phyloP scores from a whole-genome alignment of 768 basidiomycete species.

The Mycena vitilis region DNA sequence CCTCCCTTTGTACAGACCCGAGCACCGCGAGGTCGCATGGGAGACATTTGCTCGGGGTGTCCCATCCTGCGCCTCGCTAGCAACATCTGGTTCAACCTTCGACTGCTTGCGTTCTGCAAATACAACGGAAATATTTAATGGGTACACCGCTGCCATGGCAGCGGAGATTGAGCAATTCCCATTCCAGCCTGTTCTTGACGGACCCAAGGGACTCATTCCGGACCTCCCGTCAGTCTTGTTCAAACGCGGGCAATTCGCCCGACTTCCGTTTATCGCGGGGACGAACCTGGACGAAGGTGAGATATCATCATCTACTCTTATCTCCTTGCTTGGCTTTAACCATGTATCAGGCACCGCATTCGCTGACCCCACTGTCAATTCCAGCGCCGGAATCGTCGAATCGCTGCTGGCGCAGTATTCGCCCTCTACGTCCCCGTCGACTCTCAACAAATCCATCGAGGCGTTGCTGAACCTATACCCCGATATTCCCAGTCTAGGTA shows the following conservation, averaged over 20 bases:
- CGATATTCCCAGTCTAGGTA: conserved; percentile 47
- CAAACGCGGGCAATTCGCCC: conserved; percentile 46
- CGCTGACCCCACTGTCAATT: conserved; percentile 35
- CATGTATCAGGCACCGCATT: conserved; percentile 45
- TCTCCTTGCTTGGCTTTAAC: too few relatives aligned
- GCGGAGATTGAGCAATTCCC: too few relatives aligned
- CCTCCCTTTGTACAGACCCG: too few relatives aligned
- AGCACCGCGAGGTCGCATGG: too few relatives aligned
- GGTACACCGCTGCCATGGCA: too few relatives aligned
- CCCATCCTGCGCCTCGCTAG: too few relatives aligned
- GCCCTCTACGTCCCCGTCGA: conserved; percentile 29
- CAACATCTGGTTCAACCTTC: too few relatives aligned
- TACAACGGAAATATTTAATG: too few relatives aligned
- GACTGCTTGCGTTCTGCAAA: too few relatives aligned
- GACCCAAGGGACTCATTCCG: conserved; percentile 40
- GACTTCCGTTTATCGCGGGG: conserved; percentile 58
- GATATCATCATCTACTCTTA: too few relatives aligned
- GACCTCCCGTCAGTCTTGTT: conserved; percentile 50
- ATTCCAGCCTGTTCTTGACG: too few relatives aligned
- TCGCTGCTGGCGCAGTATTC: conserved; percentile 42
- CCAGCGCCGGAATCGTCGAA: conserved; percentile 37
- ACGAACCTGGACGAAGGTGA: conserved; percentile 40
- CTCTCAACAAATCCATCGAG: conserved; percentile 36
- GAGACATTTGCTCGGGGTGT: too few relatives aligned
- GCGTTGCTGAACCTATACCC: conserved; percentile 53